Evolutionary conservation across 2,329 filamentous ascomycete genomes (phyloP).

Genomic region (Talaromyces piceae): DNA sequence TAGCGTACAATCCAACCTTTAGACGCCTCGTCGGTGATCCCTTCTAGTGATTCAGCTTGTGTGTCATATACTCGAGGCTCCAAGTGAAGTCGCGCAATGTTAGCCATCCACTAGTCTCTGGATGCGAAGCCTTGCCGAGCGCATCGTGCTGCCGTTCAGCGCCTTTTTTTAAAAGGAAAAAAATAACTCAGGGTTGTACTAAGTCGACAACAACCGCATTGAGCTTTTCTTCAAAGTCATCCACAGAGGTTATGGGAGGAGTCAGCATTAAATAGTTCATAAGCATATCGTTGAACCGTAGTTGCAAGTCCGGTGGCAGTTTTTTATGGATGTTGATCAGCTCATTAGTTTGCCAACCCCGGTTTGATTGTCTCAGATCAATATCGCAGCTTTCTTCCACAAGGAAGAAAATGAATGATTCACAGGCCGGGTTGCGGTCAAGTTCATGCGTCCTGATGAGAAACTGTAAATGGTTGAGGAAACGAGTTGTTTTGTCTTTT

Average conservation of each 20-base stretch:
- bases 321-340: constrained; percentile 28
- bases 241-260: constrained; percentile 24
- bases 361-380: constrained; percentile 29
- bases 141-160: no score
- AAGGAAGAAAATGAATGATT: constrained; percentile 35
- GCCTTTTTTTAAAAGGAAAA: no score
- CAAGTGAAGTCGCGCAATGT: no score
- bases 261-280: constrained; percentile 30
- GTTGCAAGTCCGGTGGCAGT: constrained; percentile 30
- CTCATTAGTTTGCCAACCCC: constrained; percentile 31
- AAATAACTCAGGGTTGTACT: no score
- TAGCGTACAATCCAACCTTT: no score
- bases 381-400: constrained; percentile 29
- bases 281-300: constrained; percentile 34
- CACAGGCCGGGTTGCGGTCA: constrained; percentile 28
- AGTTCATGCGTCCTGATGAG: constrained; percentile 25
- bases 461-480: constrained; percentile 21
- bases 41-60: no score
- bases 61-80: no score
- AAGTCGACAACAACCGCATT: background rate
- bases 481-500: constrained; percentile 24
- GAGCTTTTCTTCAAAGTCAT: constrained; percentile 28
- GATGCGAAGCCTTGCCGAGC: no score
- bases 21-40: no score
- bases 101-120: no score